Base-by-base conservation (phyloP, 768 basidiomycete species). In the Flagelloscypha sp. region DNA sequence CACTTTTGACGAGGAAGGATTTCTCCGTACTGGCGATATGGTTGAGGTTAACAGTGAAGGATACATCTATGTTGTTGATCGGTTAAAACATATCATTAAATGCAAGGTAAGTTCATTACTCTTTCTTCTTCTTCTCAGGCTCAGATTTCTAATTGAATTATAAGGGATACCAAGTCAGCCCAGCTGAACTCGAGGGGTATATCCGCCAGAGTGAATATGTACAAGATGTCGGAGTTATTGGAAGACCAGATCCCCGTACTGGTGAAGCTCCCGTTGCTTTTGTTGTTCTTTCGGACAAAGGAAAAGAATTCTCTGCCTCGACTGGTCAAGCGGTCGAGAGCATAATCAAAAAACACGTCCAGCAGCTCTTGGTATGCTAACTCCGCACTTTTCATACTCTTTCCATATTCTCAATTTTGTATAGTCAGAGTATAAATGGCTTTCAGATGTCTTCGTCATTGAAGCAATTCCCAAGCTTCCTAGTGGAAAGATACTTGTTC, bases 381-480 rank as follows among this genome's bases (percentile, higher is more conserved):
- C 35, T 13, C 16, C 29, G 10, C 36, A 37, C 20, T 7, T 31
- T 8, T 37, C 36, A n/a, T 30, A 30, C 27, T 37, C 31, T 18
- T 17, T 30, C 6, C 13, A 23, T 10, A 22, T 37, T 15, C 23
- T 11, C 12, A 37, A 30, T 18, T 27, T n/a, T n/a, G n/a, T n/a
- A n/a, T n/a, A 68, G 38, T 53, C 53, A 4, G 48, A 51, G 28
- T 67, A 70, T 48, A 71, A 71, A 48, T 57, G 53, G 41, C 42
- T 70, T 5, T 51, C 52, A 1, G 67, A 67, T 16, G 58, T 72
- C 8, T 57, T 61, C 34, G 61, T 72, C 34, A 52, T 66, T 9
- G 55, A 61, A n/a, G 45, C 35, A 1, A 59, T 70, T 7, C 70
- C 69, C 12, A 69, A 65, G 53, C 69, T 65, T 37, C 63, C 65